Evolutionary conservation across 129 eudicot species (phyloP), one percentile per base, ranked within the genome.

Genomic region (Gnaphalium uliginosum): DNA sequence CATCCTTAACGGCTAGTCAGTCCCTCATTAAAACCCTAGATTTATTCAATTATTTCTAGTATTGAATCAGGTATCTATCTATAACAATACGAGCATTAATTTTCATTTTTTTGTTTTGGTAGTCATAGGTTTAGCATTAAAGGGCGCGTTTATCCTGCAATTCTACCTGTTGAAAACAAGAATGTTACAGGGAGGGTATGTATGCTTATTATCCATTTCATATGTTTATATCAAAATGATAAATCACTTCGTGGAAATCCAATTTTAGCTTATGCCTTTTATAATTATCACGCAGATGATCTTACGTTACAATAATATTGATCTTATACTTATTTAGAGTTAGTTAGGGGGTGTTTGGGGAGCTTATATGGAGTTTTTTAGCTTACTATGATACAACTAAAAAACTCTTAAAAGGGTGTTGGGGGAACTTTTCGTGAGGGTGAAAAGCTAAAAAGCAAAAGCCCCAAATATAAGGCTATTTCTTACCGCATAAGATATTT

Each of bases 121-220:
- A 93, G 97, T 73, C 98, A 87, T 35, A 82, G 97, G 80, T 93
- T 85, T 85, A 93, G 98, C 89, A 84, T 90, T 82, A 93, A 84
- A 85, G 93, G 85, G 41, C 97, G 96, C 0, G 89, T 85, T 73
- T 93, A 93, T 82, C 97, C 98, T 35, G 97, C 98, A 8, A 90
- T 93, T 78, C 27, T 82, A 62, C 97, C 97, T 7, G 87, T 85
- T 32, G 91, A 90, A 74, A 81, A 85, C 72, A 90, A 82, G 78
- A 78, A 87, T 80, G 96, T 90, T 54, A 73, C 64, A 33, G 97
- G 98, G 66, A 90, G 75, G 93, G 96, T 90, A 67, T 48, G 96
- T 93, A 66, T 56, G 96, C 71, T 65, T 41, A 22, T 23, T 15
- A 24, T 51, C 46, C 71, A 69, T n/a, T 83, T 54, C 71, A 17